These are phyloP conservation scores for Taxillus chinensis DNA, from an alignment of 164 flowering plant species.

Conservation along the genomic window DNA sequence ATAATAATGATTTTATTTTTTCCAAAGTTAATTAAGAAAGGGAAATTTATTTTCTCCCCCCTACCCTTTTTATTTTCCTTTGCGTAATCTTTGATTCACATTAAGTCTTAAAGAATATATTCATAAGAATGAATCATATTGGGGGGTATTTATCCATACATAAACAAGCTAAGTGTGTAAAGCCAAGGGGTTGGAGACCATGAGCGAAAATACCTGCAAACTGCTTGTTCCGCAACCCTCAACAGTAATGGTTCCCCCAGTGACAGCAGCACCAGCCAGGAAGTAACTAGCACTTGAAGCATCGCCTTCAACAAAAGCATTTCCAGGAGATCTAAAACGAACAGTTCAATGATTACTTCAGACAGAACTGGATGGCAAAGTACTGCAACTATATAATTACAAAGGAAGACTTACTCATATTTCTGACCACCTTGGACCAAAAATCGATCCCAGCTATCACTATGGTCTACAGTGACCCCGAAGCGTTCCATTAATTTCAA, in stretches of 20 bases:
- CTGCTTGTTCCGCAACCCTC: slow-evolving; percentile 99
- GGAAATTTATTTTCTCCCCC: too few relatives aligned
- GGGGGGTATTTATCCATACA: background rate
- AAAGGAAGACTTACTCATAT: slow-evolving; percentile 58
- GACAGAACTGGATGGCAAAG: background rate
- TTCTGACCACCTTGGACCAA: slow-evolving; percentile 80
- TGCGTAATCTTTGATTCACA: background rate
- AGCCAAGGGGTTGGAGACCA: too few relatives aligned
- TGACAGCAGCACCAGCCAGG: slow-evolving; percentile 95
- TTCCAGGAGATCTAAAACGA: slow-evolving; percentile 73
- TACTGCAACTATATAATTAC: background rate
- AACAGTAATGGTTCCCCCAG: slow-evolving; percentile 96
- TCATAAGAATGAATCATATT: background rate
- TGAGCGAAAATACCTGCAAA: slow-evolving; percentile 63
- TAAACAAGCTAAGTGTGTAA: background rate
- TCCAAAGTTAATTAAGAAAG: too few relatives aligned
- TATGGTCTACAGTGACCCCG: slow-evolving; percentile 76
- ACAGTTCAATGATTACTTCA: slow-evolving; percentile 1
- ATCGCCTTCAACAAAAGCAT: slow-evolving; percentile 95
- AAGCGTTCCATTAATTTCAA: slow-evolving; percentile 91
- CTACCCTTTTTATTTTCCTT: too few relatives aligned
- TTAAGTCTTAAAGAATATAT: background rate
- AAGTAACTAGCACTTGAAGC: slow-evolving; percentile 99
- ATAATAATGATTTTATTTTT: too few relatives aligned
- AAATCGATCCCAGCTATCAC: slow-evolving; percentile 76